Conservation (phyloP, 2,329 filamentous ascomycete genomes). For the Alternaria sp. region DNA sequence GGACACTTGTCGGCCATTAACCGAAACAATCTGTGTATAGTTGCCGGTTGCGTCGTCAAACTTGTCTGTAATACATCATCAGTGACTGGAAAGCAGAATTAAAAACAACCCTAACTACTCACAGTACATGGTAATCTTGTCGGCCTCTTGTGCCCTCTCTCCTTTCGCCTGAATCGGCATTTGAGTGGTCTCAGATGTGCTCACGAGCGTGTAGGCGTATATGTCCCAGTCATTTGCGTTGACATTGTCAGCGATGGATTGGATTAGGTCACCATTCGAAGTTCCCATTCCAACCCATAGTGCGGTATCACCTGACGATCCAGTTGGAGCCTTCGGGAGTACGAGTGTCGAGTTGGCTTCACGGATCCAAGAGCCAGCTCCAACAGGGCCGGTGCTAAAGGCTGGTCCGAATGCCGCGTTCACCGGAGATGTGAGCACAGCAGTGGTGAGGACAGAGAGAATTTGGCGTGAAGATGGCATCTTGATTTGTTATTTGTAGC, state of each 20-base stretch:
- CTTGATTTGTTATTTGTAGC: neutral
- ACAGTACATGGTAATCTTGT: constrained; percentile 56
- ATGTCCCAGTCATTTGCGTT: constrained; percentile 52
- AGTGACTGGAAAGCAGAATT: neutral
- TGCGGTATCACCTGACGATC: constrained; percentile 31
- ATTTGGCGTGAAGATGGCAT: constrained; percentile 28
- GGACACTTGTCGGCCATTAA: constrained; percentile 52
- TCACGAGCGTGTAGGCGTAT: constrained; percentile 52
- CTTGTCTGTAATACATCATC: constrained; percentile 41
- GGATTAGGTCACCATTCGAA: constrained; percentile 60
- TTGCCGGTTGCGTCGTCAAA: constrained; percentile 52
- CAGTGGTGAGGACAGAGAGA: constrained; percentile 19
- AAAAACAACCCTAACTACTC: neutral
- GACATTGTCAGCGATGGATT: constrained; percentile 53
- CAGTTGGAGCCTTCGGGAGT: constrained; percentile 52
- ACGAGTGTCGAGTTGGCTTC: constrained; percentile 57
- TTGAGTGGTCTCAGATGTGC: constrained; percentile 43
- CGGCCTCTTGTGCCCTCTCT: constrained; percentile 33
- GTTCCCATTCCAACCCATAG: constrained; percentile 64
- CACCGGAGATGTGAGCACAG: constrained; percentile 16
- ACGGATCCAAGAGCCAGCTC: constrained; percentile 54
- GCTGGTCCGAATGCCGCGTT: constrained; percentile 37
- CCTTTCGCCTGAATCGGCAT: constrained; percentile 46
- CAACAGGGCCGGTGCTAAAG: constrained; percentile 55
- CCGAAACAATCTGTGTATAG: constrained; percentile 53